Evolutionary conservation across 2,329 filamentous ascomycete species (phyloP).

Genomic region (Aspergillus latus): DNA sequence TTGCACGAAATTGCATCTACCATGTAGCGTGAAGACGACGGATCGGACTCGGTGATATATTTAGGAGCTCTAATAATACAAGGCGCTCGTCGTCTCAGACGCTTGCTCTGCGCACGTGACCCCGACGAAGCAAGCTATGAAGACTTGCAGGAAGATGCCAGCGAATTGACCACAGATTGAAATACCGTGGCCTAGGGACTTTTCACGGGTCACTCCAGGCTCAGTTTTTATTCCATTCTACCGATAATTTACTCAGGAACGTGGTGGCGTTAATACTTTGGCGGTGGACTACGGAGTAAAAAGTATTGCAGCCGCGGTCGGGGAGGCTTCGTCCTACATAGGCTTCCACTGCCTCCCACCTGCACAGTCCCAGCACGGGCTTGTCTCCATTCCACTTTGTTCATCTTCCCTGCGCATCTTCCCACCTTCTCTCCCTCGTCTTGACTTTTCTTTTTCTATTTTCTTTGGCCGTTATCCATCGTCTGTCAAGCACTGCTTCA

Average conservation of each 20-base stretch:
- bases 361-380: slow-evolving; percentile 2
- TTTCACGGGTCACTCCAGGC: not conserved
- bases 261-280: slow-evolving; percentile 3
- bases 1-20: too few species aligned
- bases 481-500: not conserved
- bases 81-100: not conserved
- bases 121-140: not conserved
- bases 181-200: not conserved
- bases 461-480: slow-evolving; percentile 9
- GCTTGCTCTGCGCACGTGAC: slow-evolving; percentile 2
- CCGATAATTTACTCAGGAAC: not conserved
- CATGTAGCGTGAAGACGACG: not conserved
- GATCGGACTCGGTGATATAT: not conserved
- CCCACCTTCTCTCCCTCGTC: slow-evolving; percentile 4
- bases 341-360: not conserved
- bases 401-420: slow-evolving; percentile 12
- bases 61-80: not conserved
- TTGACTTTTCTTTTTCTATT: slow-evolving; percentile 13
- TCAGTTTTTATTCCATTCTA: not conserved
- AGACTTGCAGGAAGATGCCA: not conserved
- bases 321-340: slow-evolving; percentile 12
- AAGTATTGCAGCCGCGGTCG: slow-evolving; percentile 18
- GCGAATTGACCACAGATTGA: not conserved
- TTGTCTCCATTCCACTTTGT: slow-evolving; percentile 11
- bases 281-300: slow-evolving; percentile 6